Evolutionary conservation across 2,329 filamentous ascomycete species (phyloP), one percentile per base, ranked within the genome.

Genomic region (Colletotrichum spaethianum): DNA sequence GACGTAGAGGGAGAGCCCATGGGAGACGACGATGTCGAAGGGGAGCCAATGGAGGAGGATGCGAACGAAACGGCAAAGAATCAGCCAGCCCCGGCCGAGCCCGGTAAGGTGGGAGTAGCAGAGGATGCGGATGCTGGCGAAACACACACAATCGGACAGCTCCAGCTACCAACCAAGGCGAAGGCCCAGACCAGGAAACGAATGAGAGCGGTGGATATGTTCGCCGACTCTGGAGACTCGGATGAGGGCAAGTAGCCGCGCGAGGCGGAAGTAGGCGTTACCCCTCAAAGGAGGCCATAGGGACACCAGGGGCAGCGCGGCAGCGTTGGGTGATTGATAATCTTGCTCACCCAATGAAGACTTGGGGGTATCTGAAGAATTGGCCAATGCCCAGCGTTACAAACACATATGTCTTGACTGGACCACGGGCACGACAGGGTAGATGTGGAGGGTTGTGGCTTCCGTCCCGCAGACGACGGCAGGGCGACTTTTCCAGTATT

Each of bases 181-280:
- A 70, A 74, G 67, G 77, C 76, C 57, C 82, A 80, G 69, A 78
- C 85, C 74, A 85, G 89, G 76, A 92, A 89, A 78, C 88, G 93
- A 73, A 92, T 94, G 81, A 91, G 91, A 75, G 93, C 94, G 5
- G 93, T 93, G 75, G 94, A 96, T 79, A 95, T 96, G 93, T 97
- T 96, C 88, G 93, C 93, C 14, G 93, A 93, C 80, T 93, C 92
- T 5, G 93, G 93, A 75, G 88, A 81, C 50, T 84, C 81, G 38
- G 83, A 84, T n/a, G 79, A 76, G 36, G 77, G 75, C 52, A 75
- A 76, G 64, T 79, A 70, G 56, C 38, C 31, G 44, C 46, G 33
- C 55, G 64, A 52, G 44, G 65, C 52, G 53, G 53, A 64, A 31
- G 28, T 14, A 67, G 53, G 55, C 38, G 55, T 33, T 57, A 31